These are phyloP conservation scores for Postia placenta DNA, from an alignment of 768 basidiomycete species.

Conservation along the genomic window DNA sequence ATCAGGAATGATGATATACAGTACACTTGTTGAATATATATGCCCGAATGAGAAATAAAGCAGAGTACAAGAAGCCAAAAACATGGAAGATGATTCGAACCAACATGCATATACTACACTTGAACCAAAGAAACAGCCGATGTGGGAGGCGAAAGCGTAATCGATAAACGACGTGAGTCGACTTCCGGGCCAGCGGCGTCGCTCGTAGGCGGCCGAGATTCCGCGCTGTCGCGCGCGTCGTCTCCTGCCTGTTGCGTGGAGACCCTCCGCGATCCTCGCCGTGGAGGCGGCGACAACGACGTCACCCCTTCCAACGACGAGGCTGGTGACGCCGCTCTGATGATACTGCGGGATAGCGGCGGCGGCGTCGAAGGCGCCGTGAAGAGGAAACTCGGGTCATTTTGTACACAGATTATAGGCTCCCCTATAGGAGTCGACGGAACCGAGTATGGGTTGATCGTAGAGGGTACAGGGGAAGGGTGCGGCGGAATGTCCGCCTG, in stretches of 20 bases:
- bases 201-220: neutral
- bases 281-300: slow-evolving; percentile 59
- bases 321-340: slow-evolving; percentile 17
- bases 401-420: slow-evolving; percentile 45
- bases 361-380: slow-evolving; percentile 28
- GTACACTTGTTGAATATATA: neutral
- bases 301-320: slow-evolving; percentile 32
- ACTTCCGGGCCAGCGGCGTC: neutral
- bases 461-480: slow-evolving; percentile 21
- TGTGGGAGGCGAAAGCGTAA: slow-evolving; percentile 2
- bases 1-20: neutral
- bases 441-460: slow-evolving; percentile 24
- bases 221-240: neutral
- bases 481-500: slow-evolving; percentile 21
- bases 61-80: neutral
- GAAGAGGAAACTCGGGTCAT: slow-evolving; percentile 60
- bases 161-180: neutral
- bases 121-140: slow-evolving; percentile 5
- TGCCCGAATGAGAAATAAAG: neutral
- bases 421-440: slow-evolving; percentile 54
- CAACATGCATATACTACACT: neutral
- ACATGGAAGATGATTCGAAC: neutral
- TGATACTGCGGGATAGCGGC: slow-evolving; percentile 13
- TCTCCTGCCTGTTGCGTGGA: slow-evolving; percentile 14
- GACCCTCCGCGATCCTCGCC: slow-evolving; percentile 49